Percentiles rank a stretch among this genome's conserved stretches.
phyloP scores from a whole-genome alignment of 345 rosid genomes.

The Arabidopsis suecica region DNA sequence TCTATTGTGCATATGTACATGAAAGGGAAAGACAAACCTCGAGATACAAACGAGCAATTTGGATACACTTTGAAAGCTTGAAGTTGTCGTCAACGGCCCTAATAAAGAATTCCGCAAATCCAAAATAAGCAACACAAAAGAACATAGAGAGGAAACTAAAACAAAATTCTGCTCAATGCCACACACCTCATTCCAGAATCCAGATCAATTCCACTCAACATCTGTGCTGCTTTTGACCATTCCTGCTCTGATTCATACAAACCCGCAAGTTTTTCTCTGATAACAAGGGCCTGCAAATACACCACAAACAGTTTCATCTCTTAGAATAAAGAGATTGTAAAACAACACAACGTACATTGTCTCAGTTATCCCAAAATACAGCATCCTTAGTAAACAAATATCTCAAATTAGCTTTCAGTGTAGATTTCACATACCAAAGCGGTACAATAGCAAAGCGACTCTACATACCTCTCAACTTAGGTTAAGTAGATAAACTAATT shows the following conservation, averaged over 20 bases:
- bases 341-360: constrained; percentile 36
- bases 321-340: neutral
- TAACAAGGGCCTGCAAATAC: constrained; percentile 67
- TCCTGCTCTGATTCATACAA: constrained; percentile 88
- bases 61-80: constrained; percentile 92
- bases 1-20: neutral
- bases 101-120: constrained; percentile 37
- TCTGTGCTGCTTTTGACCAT: constrained; percentile 98
- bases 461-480: constrained; percentile 1
- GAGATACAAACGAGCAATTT: constrained; percentile 92
- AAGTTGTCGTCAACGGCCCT: constrained; percentile 89
- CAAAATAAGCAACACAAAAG: constrained; percentile 4
- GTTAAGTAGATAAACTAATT: neutral
- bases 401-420: neutral
- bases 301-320: constrained; percentile 3
- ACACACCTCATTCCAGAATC: constrained; percentile 95
- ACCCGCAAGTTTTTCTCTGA: constrained; percentile 95
- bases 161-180: constrained; percentile 10
- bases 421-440: neutral
- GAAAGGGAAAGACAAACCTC: constrained; percentile 63
- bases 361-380: neutral
- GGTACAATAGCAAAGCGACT: constrained; percentile 4
- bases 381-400: neutral
- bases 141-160: neutral
- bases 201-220: constrained; percentile 97